Conservation (phyloP, 1,284 basidiomycete species). For the Apiotrichum montevideense region DNA sequence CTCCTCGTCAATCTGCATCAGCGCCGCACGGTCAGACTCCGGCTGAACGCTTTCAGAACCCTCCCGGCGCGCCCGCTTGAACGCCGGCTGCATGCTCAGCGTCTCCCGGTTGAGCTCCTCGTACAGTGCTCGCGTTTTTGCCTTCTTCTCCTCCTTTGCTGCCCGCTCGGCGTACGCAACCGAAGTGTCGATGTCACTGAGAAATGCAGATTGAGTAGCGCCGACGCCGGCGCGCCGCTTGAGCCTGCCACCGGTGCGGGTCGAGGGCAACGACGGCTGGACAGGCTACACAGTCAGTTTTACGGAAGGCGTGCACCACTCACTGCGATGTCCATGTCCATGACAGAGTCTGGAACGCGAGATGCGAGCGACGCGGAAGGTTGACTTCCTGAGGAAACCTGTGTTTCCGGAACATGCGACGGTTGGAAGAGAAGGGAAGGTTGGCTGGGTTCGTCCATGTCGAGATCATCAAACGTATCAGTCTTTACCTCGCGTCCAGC, state of each 20-base stretch:
- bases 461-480: slow-evolving; percentile 16
- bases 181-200: slow-evolving; percentile 16
- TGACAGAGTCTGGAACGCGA: slow-evolving; percentile 15
- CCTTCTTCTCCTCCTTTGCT: slow-evolving; percentile 25
- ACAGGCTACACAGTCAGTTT: background rate
- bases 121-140: slow-evolving; percentile 33
- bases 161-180: slow-evolving; percentile 18
- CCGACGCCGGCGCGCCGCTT: slow-evolving; percentile 21
- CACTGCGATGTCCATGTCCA: slow-evolving; percentile 9
- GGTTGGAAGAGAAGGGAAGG: background rate
- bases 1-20: slow-evolving; percentile 31
- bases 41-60: background rate
- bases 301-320: background rate
- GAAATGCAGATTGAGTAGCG: slow-evolving; percentile 13
- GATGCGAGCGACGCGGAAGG: background rate
- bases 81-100: slow-evolving; percentile 10
- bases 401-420: slow-evolving; percentile 9
- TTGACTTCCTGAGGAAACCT: slow-evolving; percentile 3
- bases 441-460: background rate
- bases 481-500: slow-evolving; percentile 18
- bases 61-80: slow-evolving; percentile 5
- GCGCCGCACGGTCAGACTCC: background rate
- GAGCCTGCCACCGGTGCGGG: slow-evolving; percentile 5
- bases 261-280: background rate
- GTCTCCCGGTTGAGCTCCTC: slow-evolving; percentile 28